phyloP scores from a whole-genome alignment of 805 yeast genomes.

The Kazachstania bromeliacearum region DNA sequence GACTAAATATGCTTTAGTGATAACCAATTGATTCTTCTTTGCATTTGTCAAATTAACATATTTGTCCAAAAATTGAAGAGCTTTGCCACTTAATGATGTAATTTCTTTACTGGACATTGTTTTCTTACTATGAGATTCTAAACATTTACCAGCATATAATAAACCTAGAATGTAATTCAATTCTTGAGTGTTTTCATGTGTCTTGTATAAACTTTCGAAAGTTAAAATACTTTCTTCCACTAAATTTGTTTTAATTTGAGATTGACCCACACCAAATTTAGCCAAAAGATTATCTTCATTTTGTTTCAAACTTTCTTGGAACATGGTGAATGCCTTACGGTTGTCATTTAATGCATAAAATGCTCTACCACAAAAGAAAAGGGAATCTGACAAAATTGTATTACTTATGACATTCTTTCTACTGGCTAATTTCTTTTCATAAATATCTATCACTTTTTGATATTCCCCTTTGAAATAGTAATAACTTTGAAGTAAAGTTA shows the following conservation, averaged over 20 bases:
- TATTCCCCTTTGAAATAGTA: conserved; percentile 60
- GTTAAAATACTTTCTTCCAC: conserved; percentile 78
- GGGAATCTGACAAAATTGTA: conserved; percentile 47
- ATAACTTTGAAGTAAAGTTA: conserved; percentile 59
- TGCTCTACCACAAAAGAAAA: conserved; percentile 82
- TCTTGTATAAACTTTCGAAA: conserved; percentile 62
- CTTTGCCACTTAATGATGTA: conserved; percentile 33
- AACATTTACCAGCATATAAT: conserved; percentile 48
- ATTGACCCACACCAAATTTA: conserved; percentile 75
- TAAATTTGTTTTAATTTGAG: conserved; percentile 65
- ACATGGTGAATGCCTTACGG: conserved; percentile 60
- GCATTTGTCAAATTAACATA: conserved; percentile 57
- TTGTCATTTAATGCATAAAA: conserved; percentile 51
- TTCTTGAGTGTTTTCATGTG: conserved; percentile 62
- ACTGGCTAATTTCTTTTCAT: conserved; percentile 38
- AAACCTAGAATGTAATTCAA: conserved; percentile 69
- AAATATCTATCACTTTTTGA: conserved; percentile 46
- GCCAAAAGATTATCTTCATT: conserved; percentile 61
- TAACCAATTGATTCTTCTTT: conserved; percentile 45
- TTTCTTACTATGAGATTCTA: conserved; percentile 12
- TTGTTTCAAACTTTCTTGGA: conserved; percentile 59
- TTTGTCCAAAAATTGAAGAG: conserved; percentile 57
- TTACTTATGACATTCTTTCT: conserved; percentile 29
- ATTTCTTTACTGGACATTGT: conserved; percentile 13
- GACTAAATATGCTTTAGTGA: conserved; percentile 54